Conservation (phyloP, 2,329 filamentous ascomycete genomes). For the Xylaria sp. region DNA sequence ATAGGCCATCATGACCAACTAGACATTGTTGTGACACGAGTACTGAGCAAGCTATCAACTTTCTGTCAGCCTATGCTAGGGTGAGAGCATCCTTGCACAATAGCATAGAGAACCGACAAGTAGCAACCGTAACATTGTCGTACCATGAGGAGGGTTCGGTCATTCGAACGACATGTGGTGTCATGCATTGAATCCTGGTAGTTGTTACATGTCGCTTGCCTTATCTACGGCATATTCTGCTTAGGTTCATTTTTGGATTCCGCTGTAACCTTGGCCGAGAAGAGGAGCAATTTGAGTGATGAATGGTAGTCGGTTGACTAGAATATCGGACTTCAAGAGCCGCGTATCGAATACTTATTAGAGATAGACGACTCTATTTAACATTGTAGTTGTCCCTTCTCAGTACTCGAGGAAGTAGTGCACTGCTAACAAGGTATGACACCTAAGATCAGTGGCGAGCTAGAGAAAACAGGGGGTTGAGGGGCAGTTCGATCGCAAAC, state of each 20-base stretch:
- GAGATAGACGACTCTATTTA: background rate
- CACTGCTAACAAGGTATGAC: background rate
- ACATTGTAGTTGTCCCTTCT: background rate
- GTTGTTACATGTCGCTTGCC: constrained; percentile 36
- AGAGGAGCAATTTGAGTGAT: background rate
- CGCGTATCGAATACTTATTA: background rate
- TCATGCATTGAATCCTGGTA: constrained; percentile 34
- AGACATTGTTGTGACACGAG: background rate
- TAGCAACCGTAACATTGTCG: background rate
- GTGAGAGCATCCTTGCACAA: background rate
- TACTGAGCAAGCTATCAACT: background rate
- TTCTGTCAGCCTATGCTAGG: background rate
- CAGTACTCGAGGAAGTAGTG: background rate
- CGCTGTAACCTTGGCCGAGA: constrained; percentile 7
- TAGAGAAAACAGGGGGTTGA: background rate
- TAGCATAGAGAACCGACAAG: background rate
- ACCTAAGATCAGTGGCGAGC: too few relatives aligned
- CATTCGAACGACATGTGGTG: constrained; percentile 14
- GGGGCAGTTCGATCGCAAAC: background rate
- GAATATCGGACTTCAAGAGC: background rate
- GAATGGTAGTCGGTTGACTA: background rate
- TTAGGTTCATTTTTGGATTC: background rate
- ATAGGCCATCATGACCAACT: background rate
- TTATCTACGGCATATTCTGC: constrained; percentile 37
- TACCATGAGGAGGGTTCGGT: constrained; percentile 3